These are phyloP conservation scores for Pseudogymnoascus sp. DNA, from an alignment of 2,329 filamentous ascomycete species.

Conservation along the genomic window DNA sequence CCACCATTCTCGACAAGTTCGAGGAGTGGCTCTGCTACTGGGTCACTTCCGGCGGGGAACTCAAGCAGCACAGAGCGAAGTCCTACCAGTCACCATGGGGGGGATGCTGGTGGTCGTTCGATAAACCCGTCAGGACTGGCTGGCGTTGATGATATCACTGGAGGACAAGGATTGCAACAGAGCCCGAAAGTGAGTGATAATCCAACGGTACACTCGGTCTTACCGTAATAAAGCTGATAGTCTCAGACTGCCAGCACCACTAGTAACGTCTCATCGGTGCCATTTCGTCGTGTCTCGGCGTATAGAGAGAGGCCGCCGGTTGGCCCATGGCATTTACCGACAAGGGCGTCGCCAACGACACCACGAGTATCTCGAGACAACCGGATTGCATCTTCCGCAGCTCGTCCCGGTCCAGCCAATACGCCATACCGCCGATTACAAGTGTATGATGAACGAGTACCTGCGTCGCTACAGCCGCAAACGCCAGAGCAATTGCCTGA, in stretches of 20 bases:
- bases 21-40: slow-evolving; percentile 19
- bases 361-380: neutral
- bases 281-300: slow-evolving; percentile 10
- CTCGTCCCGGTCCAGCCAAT: slow-evolving; percentile 15
- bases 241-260: slow-evolving; percentile 5
- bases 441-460: slow-evolving; percentile 42
- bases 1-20: slow-evolving; percentile 26
- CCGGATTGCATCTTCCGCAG: slow-evolving; percentile 15
- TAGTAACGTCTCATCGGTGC: slow-evolving; percentile 7
- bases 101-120: neutral
- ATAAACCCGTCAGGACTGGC: neutral
- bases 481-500: slow-evolving; percentile 45
- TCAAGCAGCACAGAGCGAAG: neutral
- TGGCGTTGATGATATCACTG: neutral
- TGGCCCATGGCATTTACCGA: neutral
- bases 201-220: slow-evolving; percentile 8
- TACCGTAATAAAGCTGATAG: neutral
- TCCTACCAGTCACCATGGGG: neutral
- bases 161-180: neutral
- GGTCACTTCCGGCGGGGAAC: slow-evolving; percentile 16
- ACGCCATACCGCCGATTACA: slow-evolving; percentile 27
- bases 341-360: slow-evolving; percentile 9
- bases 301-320: slow-evolving; percentile 11
- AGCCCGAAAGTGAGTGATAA: slow-evolving; percentile 6
- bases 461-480: slow-evolving; percentile 41